Evolutionary conservation across 345 rosid species (phyloP).

Genomic region (Aethionema arabicum): DNA sequence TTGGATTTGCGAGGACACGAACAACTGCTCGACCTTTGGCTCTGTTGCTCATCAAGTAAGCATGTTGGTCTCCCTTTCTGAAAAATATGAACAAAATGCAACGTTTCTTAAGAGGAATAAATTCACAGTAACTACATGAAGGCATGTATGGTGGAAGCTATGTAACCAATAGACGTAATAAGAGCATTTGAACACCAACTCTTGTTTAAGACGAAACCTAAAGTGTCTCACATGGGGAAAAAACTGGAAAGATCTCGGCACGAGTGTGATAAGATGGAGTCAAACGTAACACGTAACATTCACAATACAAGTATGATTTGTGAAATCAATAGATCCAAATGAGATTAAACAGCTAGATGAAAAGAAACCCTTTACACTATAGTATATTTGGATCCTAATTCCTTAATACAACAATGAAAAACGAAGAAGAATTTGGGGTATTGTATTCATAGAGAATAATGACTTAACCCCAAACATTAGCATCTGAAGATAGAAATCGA

Average conservation of each 20-base stretch:
- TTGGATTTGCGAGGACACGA: conserved; percentile 61
- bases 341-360: not conserved
- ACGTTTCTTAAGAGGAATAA: too few relatives aligned
- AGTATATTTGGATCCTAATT: not conserved
- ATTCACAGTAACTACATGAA: not conserved
- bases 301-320: conserved; percentile 12
- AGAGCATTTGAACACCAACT: not conserved
- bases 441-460: not conserved
- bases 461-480: not conserved
- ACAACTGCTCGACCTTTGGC: conserved; percentile 59
- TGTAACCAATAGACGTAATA: not conserved
- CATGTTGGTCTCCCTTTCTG: conserved; percentile 43
- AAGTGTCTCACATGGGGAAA: conserved; percentile 11
- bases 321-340: not conserved
- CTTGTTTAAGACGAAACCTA: not conserved
- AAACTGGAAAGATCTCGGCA: not conserved
- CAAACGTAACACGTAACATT: conserved; percentile 25
- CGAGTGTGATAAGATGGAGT: conserved; percentile 21
- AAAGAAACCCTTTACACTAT: conserved; percentile 12
- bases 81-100: not conserved
- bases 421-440: not conserved
- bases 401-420: not conserved
- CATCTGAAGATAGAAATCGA: not conserved
- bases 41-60: conserved; percentile 35
- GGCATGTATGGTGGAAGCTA: not conserved